Base-by-base conservation (phyloP, 202 grass and related monocot genomes). In the Schoenoplectus tabernaemontani region DNA sequence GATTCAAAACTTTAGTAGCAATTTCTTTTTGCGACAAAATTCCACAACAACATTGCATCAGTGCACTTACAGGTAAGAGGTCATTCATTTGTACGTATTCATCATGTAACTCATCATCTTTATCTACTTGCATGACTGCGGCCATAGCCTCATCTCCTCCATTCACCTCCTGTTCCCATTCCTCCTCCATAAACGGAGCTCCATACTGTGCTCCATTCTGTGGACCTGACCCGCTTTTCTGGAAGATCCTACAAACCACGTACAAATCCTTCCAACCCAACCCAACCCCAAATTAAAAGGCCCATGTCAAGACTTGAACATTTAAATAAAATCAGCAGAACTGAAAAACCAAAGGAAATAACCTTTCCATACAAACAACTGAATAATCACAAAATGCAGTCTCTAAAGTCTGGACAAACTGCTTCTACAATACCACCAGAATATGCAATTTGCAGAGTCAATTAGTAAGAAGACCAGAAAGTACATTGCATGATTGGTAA, bases 121-220 rank as follows among this genome's bases (percentile, higher is more conserved):
- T 85, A 57, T 59, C 78, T 22, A 74, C 74, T 46, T 62, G 39
- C 65, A 82, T 84, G 36, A 87, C 48, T 70, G 64, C 82, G 68
- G 81, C 65, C 43, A 30, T 75, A 26, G 72, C 84, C 47, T 84
- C 83, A 79, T 86, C 60, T 15, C 42, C 82, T 15, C 36, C 82
- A 84, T 89, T 89, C 16, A 82, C 84, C 30, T 97, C 91, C 57
- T 91, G 82, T 41, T 98, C 91, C 95, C 95, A 98, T 82, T 98
- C 95, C 79, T 92, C 95, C 85, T 98, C 95, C 82, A 90, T 66
- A 83, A 89, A 98, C 13, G 95, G 89, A 20, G 95, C 95, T 41
- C 95, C 95, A 19, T 98, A 98, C 32, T 98, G 95, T 7, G 95
- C 95, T 69, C 95, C 95, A 53, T 98, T 98, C 81, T 92, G 89